These are phyloP conservation scores for Thyridium curvatum DNA, from an alignment of 2,329 filamentous ascomycete genomes.

Conservation along the genomic window DNA sequence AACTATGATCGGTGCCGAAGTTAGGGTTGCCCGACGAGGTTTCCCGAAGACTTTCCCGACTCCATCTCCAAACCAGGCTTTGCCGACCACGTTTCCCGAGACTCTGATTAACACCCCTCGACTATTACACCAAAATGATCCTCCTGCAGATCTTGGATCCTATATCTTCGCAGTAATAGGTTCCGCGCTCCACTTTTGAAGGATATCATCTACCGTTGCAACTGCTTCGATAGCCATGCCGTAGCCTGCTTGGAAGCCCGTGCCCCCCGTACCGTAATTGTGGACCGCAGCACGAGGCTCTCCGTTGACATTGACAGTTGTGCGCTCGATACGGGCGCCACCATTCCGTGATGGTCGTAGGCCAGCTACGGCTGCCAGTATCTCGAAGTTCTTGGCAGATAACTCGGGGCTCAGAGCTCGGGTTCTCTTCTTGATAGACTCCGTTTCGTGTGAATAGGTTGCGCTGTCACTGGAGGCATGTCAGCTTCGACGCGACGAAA, in stretches of 20 bases:
- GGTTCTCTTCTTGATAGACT: slow-evolving; percentile 28
- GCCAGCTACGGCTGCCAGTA: slow-evolving; percentile 25
- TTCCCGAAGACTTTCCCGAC: too few relatives aligned
- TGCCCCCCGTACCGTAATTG: slow-evolving; percentile 38
- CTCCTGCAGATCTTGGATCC: too few relatives aligned
- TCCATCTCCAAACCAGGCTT: too few relatives aligned
- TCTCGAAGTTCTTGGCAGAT: slow-evolving; percentile 14
- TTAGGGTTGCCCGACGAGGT: too few relatives aligned
- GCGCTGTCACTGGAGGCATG: slow-evolving; percentile 18
- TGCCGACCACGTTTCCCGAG: too few relatives aligned
- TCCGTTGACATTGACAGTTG: slow-evolving; percentile 13
- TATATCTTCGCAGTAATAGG: too few relatives aligned
- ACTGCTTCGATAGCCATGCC: slow-evolving; percentile 31
- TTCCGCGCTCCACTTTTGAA: slow-evolving; percentile 6
- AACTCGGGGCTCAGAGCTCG: slow-evolving; percentile 22
- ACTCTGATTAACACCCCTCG: too few relatives aligned
- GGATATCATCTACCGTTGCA: slow-evolving; percentile 16
- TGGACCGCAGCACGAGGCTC: slow-evolving; percentile 23
- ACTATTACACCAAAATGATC: too few relatives aligned
- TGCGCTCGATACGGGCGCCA: slow-evolving; percentile 32
- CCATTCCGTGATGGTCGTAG: slow-evolving; percentile 30
- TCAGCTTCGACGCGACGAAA: too few relatives aligned
- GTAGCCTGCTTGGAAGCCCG: slow-evolving; percentile 36
- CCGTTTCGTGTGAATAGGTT: slow-evolving; percentile 27
- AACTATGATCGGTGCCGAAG: too few relatives aligned